These are phyloP conservation scores for Balamuthia mandrillaris DNA, from an alignment of 208 protist species.

Conservation along the genomic window DNA sequence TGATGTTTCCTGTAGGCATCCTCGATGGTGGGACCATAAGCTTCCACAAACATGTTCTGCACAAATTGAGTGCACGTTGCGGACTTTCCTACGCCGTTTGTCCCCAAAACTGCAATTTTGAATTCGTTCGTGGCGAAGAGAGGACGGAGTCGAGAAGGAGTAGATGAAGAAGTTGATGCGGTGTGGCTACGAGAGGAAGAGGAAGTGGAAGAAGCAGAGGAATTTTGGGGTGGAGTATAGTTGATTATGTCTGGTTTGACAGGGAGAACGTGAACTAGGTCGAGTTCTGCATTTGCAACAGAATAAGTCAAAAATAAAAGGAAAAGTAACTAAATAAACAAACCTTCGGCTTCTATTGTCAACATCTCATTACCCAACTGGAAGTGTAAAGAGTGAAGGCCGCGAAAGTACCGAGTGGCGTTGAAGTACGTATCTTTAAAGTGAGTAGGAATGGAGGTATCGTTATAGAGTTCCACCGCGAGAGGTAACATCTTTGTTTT, in stretches of 20 bases:
- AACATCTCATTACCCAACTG: background rate
- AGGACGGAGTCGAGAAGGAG: background rate
- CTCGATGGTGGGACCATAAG: background rate
- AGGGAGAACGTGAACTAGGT: too few species aligned
- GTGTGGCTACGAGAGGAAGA: background rate
- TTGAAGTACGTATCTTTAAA: slow-evolving; percentile 27
- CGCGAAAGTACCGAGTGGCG: background rate
- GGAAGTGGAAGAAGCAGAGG: background rate
- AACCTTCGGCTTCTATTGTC: background rate
- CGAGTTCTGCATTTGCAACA: background rate
- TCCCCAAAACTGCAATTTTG: background rate
- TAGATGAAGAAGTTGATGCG: background rate
- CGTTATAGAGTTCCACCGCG: background rate
- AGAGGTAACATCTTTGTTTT: background rate
- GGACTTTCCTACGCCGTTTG: background rate
- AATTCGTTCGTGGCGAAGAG: background rate
- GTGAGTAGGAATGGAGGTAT: background rate
- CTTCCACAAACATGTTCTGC: background rate
- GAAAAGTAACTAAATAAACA: background rate
- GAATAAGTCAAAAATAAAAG: background rate
- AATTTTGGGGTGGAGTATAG: too few species aligned
- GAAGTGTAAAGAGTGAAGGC: background rate
- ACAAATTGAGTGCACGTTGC: background rate
- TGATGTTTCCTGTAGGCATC: background rate
- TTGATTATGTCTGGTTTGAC: too few species aligned